Percentiles rank a stretch among this genome's conserved stretches.
Evolutionary conservation across 2,329 filamentous ascomycete genomes (phyloP).

Genomic region (Dactylella cylindrospora): DNA sequence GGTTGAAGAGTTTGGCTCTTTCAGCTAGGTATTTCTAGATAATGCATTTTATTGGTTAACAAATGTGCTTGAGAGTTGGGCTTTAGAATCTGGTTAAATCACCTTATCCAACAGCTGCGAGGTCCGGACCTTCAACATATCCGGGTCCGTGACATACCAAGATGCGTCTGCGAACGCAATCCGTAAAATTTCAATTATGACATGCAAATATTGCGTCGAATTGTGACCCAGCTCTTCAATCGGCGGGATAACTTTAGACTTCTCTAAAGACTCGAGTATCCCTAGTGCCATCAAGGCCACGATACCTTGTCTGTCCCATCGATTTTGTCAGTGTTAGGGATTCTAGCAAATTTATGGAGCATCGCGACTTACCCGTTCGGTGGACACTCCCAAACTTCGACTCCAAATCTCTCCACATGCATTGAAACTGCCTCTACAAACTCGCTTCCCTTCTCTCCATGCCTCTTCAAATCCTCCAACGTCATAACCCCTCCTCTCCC

Average conservation of each 20-base stretch:
- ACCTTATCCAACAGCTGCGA: slow-evolving; percentile 66
- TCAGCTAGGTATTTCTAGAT: slow-evolving; percentile 58
- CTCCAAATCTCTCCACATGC: slow-evolving; percentile 48
- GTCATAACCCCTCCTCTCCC: slow-evolving; percentile 76
- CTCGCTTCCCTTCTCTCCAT: slow-evolving; percentile 72
- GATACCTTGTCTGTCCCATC: slow-evolving; percentile 68
- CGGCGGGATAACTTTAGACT: slow-evolving; percentile 69
- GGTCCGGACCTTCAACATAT: slow-evolving; percentile 68
- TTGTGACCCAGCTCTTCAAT: slow-evolving; percentile 72
- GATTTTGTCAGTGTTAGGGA: not conserved
- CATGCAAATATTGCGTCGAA: slow-evolving; percentile 73
- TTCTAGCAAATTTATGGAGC: not conserved
- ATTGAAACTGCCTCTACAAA: slow-evolving; percentile 82
- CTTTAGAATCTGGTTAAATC: slow-evolving; percentile 59
- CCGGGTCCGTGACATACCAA: slow-evolving; percentile 89
- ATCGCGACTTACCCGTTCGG: slow-evolving; percentile 68
- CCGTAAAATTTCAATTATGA: slow-evolving; percentile 80
- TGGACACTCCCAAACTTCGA: slow-evolving; percentile 93
- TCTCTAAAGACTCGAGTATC: slow-evolving; percentile 83
- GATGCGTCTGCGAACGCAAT: slow-evolving; percentile 85
- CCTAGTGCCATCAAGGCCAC: slow-evolving; percentile 92
- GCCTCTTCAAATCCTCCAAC: slow-evolving; percentile 76
- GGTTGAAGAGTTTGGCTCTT: slow-evolving; percentile 62
- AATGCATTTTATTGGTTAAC: not conserved
- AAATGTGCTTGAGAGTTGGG: slow-evolving; percentile 57